Conservation (phyloP, 1,139 yeast genomes). For the Debaryomyces nepalensis region DNA sequence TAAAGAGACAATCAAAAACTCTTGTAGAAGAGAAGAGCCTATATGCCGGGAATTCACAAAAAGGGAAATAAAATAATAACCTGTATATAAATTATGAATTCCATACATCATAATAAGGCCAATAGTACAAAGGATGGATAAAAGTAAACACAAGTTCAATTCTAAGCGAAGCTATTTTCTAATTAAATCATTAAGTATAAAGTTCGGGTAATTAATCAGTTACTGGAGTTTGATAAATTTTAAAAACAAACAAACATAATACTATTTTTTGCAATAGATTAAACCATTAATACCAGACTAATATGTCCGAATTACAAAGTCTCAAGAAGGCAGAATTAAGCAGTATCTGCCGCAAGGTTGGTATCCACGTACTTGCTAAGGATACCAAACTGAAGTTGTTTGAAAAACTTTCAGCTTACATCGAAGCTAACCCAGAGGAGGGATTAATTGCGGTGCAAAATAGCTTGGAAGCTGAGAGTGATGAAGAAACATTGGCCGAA, state of each 20-base stretch:
- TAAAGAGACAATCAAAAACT: slow-evolving; percentile 1
- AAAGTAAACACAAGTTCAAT: slow-evolving; percentile 9
- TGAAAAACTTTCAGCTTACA: slow-evolving; percentile 44
- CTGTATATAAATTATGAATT: slow-evolving; percentile 2
- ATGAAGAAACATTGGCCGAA: slow-evolving; percentile 25
- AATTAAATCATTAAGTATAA: slow-evolving; percentile 2
- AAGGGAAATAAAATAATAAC: slow-evolving; percentile 9
- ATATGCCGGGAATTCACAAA: slow-evolving; percentile 2
- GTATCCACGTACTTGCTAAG: slow-evolving; percentile 38
- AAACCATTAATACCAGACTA: slow-evolving; percentile 4
- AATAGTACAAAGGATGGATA: slow-evolving; percentile 8
- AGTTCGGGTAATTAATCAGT: slow-evolving; percentile 8
- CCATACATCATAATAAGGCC: slow-evolving; percentile 5
- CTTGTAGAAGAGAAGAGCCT: not conserved
- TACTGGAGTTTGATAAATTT: slow-evolving; percentile 3
- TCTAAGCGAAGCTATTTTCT: slow-evolving; percentile 2
- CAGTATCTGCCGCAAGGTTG: slow-evolving; percentile 40
- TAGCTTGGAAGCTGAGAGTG: slow-evolving; percentile 21
- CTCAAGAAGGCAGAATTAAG: slow-evolving; percentile 47
- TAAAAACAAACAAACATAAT: slow-evolving; percentile 3
- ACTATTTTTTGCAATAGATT: slow-evolving; percentile 2
- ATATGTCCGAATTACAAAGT: slow-evolving; percentile 35
- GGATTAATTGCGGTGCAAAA: slow-evolving; percentile 37
- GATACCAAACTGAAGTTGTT: slow-evolving; percentile 50
- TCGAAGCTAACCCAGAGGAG: slow-evolving; percentile 42